These are phyloP conservation scores for Myrica gale DNA, from an alignment of 306 rosid species.

Conservation along the genomic window DNA sequence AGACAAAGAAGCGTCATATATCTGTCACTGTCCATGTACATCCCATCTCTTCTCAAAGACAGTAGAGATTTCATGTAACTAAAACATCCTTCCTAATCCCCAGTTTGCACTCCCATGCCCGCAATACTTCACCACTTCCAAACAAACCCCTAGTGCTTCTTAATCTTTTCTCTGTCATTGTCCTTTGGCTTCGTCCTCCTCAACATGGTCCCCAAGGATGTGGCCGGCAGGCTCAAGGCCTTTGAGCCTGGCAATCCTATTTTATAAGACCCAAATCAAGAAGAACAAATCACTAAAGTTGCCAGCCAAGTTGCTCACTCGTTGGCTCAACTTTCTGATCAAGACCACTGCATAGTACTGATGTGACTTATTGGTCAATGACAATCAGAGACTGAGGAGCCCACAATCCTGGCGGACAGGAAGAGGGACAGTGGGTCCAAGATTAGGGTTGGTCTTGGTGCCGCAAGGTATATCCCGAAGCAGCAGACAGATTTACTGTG, in stretches of 20 bases:
- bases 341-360: background rate
- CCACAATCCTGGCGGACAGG: background rate
- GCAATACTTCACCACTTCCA: background rate
- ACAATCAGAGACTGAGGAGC: background rate
- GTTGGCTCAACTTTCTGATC: background rate
- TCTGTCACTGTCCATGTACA: no score
- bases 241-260: background rate
- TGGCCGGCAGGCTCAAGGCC: no score
- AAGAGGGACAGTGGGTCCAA: background rate
- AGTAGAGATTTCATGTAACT: no score
- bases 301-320: background rate
- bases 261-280: background rate
- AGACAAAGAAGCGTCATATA: no score
- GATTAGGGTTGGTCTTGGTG: background rate
- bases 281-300: background rate
- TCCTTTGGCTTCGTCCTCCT: background rate
- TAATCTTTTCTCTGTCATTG: background rate
- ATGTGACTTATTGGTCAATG: background rate
- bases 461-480: background rate
- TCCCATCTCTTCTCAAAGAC: no score
- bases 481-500: background rate
- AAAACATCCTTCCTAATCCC: no score
- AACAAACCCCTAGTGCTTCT: background rate
- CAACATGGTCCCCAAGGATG: background rate
- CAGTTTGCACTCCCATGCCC: background rate